Base-by-base conservation (phyloP, 257 asterid genomes). In the Solanum neorickii region DNA sequence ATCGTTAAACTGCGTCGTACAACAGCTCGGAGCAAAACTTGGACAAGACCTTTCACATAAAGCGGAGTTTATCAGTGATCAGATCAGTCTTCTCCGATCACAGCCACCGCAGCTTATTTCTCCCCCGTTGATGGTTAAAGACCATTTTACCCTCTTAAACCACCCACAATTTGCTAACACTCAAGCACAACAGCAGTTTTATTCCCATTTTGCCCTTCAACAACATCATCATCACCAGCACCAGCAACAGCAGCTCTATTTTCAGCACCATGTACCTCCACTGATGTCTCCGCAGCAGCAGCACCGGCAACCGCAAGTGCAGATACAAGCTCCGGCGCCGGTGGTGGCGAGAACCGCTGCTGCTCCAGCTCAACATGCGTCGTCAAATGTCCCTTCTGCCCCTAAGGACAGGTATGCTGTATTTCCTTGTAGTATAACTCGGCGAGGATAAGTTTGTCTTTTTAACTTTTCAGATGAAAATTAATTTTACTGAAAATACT, bases 31-130 rank as follows among this genome's bases (percentile, higher is more conserved):
- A 87, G 93, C 92, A 10, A 91, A 88, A 87, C 92, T 93, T 90
- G 97, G 97, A 86, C 65, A 92, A 18, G 93, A 92, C 91, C 93
- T 94, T 14, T 92, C 96, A n/a, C 97, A 94, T 91, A 92, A 91
- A 77, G 87, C 89, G 10, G 96, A 91, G n/a, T 94, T 94, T 77
- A 94, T 94, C 87, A 86, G 91, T 86, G 94, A 92, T 91, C 95
- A 91, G 87, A 94, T 93, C 77, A 90, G 86, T 85, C 89, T 89
- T 88, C 94, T 93, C 85, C 94, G 91, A 87, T 89, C 94, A 31
- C 91, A 90, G 80, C 89, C 93, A 31, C 91, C 91, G 39, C 92
- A 86, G 33, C 83, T 88, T 68, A 27, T 68, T 27, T 68, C 75
- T 3, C 1, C 39, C 1, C 75, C 75, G 39, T 12, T 14, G 44